Conservation (phyloP, 192 early-diverging fungal species). For the Coemansia sp. region DNA sequence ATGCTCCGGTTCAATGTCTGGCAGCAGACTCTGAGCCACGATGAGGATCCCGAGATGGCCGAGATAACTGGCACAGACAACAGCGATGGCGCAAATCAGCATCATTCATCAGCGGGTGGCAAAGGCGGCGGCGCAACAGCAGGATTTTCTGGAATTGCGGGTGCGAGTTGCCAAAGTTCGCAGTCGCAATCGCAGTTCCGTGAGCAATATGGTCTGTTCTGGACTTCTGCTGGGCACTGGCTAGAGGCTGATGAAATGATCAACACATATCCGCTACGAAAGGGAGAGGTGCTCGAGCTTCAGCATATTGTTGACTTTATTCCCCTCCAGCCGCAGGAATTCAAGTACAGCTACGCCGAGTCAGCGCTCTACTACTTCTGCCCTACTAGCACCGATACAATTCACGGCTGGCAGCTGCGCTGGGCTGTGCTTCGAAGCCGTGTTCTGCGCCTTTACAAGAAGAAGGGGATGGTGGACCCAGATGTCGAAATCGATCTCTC, state of each 20-base stretch:
- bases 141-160: slow-evolving; percentile 17
- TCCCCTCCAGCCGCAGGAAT: slow-evolving; percentile 50
- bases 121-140: slow-evolving; percentile 21
- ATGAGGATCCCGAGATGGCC: slow-evolving; percentile 3
- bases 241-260: slow-evolving; percentile 52
- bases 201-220: slow-evolving; percentile 54
- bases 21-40: slow-evolving; percentile 37
- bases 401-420: slow-evolving; percentile 36
- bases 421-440: slow-evolving; percentile 50
- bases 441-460: slow-evolving; percentile 35
- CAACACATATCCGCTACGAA: slow-evolving; percentile 46
- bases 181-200: slow-evolving; percentile 39
- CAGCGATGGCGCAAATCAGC: slow-evolving; percentile 6
- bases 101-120: not conserved
- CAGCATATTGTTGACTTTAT: slow-evolving; percentile 53
- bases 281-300: slow-evolving; percentile 52
- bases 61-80: not conserved
- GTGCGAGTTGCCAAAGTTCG: slow-evolving; percentile 12
- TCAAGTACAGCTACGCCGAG: slow-evolving; percentile 52
- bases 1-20: slow-evolving; percentile 57
- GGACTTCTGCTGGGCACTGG: slow-evolving; percentile 56
- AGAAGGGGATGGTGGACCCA: slow-evolving; percentile 28
- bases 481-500: slow-evolving; percentile 41
- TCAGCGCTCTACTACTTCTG: slow-evolving; percentile 39
- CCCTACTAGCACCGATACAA: slow-evolving; percentile 12